Evolutionary conservation across 1,284 basidiomycete species (phyloP), one percentile per base, ranked within the genome.

Genomic region (Coniferiporia weirii): DNA sequence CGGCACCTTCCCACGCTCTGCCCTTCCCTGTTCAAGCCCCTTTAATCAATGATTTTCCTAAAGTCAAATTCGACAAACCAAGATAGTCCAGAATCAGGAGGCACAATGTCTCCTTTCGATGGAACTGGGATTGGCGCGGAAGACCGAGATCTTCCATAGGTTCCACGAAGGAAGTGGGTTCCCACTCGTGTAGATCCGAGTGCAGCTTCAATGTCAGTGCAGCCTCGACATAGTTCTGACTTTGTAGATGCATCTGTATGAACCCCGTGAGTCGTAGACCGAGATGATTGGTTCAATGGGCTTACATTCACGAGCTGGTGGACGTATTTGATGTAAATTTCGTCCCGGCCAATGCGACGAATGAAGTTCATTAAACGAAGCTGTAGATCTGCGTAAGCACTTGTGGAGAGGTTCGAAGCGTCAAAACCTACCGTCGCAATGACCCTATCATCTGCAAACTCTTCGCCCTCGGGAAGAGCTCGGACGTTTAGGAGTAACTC

Each of bases 1-100:
- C 85, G 1, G 94, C 95, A 57, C 84, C 89, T 73, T 99, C 96
- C 84, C 94, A 98, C 3, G 96, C 95, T 68, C 96, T 94, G 1
- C 95, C 96, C 72, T 94, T 93, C 56, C 91, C 92, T 93, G 64
- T 38, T 52, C 60, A 38, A 44, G 46, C 27, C 44, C 38, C n/a
- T 56, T 50, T 53, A 20, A 55, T 47, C 5, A 35, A 48, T 10
- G 48, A 62, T 52, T 43, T 13, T 20, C n/a, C n/a, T 5, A 52
- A 52, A 44, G 51, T 27, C 32, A 38, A 44, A 1, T 15, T 17
- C 6, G 57, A 56, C 73, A 64, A 63, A 91, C 91, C 91, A 19
- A 95, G 81, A 67, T 93, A 93, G 70, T 95, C 92, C 45, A 95
- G 77, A 61, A 93, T 93, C 57, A 94, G 76, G 48, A 95, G 79